A percentile compares a stretch with the other conserved stretches of the same genome.
phyloP scores from a whole-genome alignment of 2,329 filamentous ascomycete species.

The Phyllosticta ampelicida region DNA sequence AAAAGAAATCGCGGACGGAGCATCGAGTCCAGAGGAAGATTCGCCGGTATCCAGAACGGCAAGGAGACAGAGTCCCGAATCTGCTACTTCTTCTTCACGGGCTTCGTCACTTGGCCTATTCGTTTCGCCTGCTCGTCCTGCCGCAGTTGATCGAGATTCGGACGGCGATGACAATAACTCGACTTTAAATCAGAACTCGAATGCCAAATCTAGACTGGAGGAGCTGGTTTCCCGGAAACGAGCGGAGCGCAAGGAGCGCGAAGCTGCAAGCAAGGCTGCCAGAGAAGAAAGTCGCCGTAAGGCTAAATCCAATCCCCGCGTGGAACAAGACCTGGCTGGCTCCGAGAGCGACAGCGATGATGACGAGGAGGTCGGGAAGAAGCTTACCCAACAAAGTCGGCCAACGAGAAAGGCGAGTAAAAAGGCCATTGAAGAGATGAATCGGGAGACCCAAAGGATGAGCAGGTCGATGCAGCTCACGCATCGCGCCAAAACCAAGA shows the following conservation, averaged over 20 bases:
- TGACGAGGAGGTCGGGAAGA: conserved; percentile 41
- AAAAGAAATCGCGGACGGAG: conserved; percentile 6
- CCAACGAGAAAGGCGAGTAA: conserved; percentile 81
- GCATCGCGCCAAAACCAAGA: conserved; percentile 77
- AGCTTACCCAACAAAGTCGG: conserved; percentile 55
- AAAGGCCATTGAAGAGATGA: conserved; percentile 91
- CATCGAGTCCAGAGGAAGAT: conserved; percentile 12
- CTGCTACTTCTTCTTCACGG: conserved; percentile 14
- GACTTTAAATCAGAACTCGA: conserved; percentile 6
- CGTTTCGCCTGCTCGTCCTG: conserved; percentile 37
- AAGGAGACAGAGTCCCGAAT: background rate
- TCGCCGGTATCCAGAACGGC: conserved; percentile 1
- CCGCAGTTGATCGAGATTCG: conserved; percentile 30
- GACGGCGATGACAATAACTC: conserved; percentile 29
- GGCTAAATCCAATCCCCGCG: conserved; percentile 6
- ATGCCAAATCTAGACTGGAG: conserved; percentile 51
- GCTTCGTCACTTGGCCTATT: conserved; percentile 45
- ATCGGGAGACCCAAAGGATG: conserved; percentile 77
- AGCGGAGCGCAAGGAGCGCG: conserved; percentile 56
- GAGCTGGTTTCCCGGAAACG: conserved; percentile 65
- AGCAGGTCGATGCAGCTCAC: conserved; percentile 81
- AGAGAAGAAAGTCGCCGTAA: conserved; percentile 24
- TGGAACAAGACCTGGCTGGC: conserved; percentile 30
- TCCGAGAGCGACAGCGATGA: conserved; percentile 34
- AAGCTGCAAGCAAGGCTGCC: conserved; percentile 43